Evolutionary conservation across 2,329 filamentous ascomycete genomes (phyloP).

Genomic region (Penicillium sp.): DNA sequence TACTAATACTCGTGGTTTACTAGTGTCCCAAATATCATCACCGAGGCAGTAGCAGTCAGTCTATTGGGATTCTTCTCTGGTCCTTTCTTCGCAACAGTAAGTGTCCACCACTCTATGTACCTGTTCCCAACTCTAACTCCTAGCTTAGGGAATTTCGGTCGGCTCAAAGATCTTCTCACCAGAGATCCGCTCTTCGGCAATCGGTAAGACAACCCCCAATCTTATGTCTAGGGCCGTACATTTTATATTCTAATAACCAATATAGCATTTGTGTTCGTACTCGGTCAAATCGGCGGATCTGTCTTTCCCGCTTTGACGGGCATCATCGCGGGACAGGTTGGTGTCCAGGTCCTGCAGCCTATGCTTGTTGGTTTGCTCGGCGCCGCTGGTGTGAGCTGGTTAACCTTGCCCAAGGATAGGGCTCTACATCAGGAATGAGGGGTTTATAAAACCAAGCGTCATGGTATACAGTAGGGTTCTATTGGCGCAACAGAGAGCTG

Average conservation of each 20-base stretch:
- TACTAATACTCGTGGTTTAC: background rate
- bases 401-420: conserved; percentile 35
- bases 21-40: conserved; percentile 47
- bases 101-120: background rate
- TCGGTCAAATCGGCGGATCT: conserved; percentile 57
- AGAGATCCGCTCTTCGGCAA: conserved; percentile 49
- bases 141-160: conserved; percentile 47
- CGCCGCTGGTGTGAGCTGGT: conserved; percentile 51
- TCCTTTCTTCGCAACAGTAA: conserved; percentile 58
- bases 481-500: background rate
- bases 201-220: conserved; percentile 34
- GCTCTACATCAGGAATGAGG: conserved; percentile 25
- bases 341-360: conserved; percentile 54
- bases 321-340: conserved; percentile 48
- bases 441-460: background rate
- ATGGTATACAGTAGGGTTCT: background rate
- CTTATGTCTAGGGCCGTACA: no score
- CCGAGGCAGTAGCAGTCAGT: conserved; percentile 55
- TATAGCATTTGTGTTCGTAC: conserved; percentile 54
- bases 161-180: conserved; percentile 54
- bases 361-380: conserved; percentile 52
- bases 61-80: conserved; percentile 60
- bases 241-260: background rate
- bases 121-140: background rate
- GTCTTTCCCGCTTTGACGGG: conserved; percentile 59